Evolutionary conservation across 441 rosid genomes (phyloP), one percentile per base, ranked within the genome.

Genomic region (Gossypium schwendimanii): DNA sequence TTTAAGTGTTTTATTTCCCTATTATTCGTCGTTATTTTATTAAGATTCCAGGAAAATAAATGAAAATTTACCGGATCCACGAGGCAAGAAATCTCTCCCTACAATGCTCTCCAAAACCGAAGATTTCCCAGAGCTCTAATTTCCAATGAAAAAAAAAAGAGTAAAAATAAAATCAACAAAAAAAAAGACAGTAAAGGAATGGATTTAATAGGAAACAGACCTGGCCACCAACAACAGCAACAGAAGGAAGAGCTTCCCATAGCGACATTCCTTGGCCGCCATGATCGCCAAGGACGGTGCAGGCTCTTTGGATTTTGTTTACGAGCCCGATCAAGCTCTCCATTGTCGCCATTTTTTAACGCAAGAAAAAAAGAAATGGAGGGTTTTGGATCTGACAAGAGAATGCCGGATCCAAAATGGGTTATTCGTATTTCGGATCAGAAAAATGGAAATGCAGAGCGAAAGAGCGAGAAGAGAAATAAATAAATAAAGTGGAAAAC

Each of bases 171-270:
- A 39, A 65, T 28, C n/a, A 36, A 57, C 45, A 54, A 44, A 23
- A 64, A 39, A 53, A 18, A 10, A 31, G 63, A 10, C 2, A 58
- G 12, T 44, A 23, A 65, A 52, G 11, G 63, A 6, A 18, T 15
- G 53, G 24, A 47, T 15, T 45, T 36, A 21, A 18, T 52, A 6
- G 9, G 65, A 10, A 68, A 15, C 11, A 15, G 55, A 95, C 99
- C 97, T 93, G 99, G 76, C 99, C 98, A 69, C 99, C 99, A 58
- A 91, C 97, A 71, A 96, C 99, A 3, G 97, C 97, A 79, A 96
- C 99, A 54, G 98, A 82, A 39, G 97, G 98, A 41, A 96, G 97
- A 72, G 99, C 98, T 87, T 93, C 98, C 98, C 99, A 93, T n/a
- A 96, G 96, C 9, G 99, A 93, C 97, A 93, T 85, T 74, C 98